Conservation (phyloP, 208 protist species). For the Leishmania tarentolae region DNA sequence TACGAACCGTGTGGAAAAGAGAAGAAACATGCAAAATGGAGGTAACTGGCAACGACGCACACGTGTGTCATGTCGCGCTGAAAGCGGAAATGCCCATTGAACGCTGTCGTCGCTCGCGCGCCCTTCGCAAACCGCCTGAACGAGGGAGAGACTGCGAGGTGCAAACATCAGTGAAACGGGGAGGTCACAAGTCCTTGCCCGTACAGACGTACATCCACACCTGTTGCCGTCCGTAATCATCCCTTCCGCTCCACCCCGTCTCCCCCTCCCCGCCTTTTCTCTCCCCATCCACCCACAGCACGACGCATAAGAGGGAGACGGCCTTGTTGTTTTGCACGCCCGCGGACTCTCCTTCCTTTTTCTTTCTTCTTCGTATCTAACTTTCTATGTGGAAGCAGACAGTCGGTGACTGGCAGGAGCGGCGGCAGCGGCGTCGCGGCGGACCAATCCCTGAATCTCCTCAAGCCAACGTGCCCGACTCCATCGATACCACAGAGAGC, state of each 20-base stretch:
- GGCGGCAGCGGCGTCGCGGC: constrained; percentile 43
- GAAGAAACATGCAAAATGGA: neutral
- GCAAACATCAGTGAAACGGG: too few species aligned
- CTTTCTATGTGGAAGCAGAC: constrained; percentile 65
- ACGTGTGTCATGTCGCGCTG: neutral
- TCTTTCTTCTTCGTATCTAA: neutral
- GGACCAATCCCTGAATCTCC: constrained; percentile 8
- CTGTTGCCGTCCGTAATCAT: neutral
- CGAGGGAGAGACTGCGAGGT: too few species aligned
- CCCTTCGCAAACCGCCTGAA: neutral
- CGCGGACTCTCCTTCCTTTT: neutral
- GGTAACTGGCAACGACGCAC: neutral
- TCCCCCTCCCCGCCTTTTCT: neutral
- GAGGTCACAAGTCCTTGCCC: neutral
- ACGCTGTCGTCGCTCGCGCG: neutral
- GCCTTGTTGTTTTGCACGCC: neutral
- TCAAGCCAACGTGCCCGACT: constrained; percentile 21
- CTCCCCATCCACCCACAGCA: neutral
- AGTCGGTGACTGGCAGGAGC: constrained; percentile 68
- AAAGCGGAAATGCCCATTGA: neutral
- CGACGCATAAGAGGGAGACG: neutral
- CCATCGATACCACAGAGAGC: constrained; percentile 14
- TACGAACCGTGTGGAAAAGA: neutral
- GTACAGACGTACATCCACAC: neutral
- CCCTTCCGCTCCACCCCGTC: neutral